Evolutionary conservation across 495 filamentous ascomycete species (phyloP).

Genomic region (Lineolata rhizophorae): DNA sequence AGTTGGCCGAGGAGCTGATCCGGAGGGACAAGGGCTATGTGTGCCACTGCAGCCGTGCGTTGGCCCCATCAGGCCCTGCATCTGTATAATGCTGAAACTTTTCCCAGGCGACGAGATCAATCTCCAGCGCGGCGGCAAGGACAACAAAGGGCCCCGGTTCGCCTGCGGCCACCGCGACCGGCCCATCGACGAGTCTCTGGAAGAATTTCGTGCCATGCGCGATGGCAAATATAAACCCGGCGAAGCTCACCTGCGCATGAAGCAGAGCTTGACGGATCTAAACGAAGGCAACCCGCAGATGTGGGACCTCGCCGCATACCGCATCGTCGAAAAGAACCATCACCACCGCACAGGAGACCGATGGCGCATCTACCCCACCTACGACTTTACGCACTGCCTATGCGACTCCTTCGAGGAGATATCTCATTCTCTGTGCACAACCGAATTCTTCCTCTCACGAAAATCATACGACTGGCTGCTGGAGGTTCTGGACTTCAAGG

Average conservation of each 20-base stretch:
- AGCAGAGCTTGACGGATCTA: slow-evolving; percentile 37
- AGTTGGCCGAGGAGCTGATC: slow-evolving; percentile 73
- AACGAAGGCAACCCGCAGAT: slow-evolving; percentile 27
- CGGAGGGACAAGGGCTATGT: slow-evolving; percentile 52
- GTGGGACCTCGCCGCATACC: slow-evolving; percentile 65
- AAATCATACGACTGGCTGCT: slow-evolving; percentile 81
- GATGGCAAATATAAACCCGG: slow-evolving; percentile 78
- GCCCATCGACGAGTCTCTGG: slow-evolving; percentile 49
- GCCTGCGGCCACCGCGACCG: slow-evolving; percentile 61
- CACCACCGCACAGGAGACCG: slow-evolving; percentile 53
- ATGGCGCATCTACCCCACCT: slow-evolving; percentile 78
- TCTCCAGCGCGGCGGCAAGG: slow-evolving; percentile 52
- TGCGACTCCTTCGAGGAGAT: slow-evolving; percentile 77
- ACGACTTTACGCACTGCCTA: slow-evolving; percentile 81
- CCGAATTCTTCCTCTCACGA: slow-evolving; percentile 55
- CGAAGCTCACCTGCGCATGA: slow-evolving; percentile 82
- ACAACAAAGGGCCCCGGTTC: slow-evolving; percentile 43
- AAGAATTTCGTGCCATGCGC: slow-evolving; percentile 72
- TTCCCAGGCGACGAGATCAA: slow-evolving; percentile 50
- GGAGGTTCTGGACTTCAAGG: slow-evolving; percentile 46
- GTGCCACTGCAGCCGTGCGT: slow-evolving; percentile 56
- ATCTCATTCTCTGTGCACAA: slow-evolving; percentile 75
- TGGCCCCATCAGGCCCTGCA: too few species aligned
- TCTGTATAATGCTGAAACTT: slow-evolving; percentile 8
- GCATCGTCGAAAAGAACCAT: slow-evolving; percentile 37